Evolutionary conservation across 129 eudicot species (phyloP).

Genomic region (sunflower (Helianthus annuus)): HanXRQr2.0-SUNRISE NC_035442.2:166891245-166891744

Average conservation of each 20-base stretch:
- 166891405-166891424: conserved; percentile 95
- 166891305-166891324: too few species aligned
- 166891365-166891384: conserved; percentile 5
- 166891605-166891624: conserved; percentile 14
- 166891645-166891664: conserved; percentile 69
- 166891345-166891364: too few species aligned
- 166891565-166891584: neutral
- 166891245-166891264: too few species aligned
- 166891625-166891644: conserved; percentile 73
- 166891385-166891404: conserved; percentile 21
- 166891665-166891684: conserved; percentile 74
- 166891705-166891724: conserved; percentile 55
- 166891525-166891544: conserved; percentile 79
- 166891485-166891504: conserved; percentile 73
- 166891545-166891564: conserved; percentile 8
- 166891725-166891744: conserved; percentile 36
- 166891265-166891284: too few species aligned
- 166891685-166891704: conserved; percentile 80
- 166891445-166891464: conserved; percentile 86
- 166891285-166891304: too few species aligned
- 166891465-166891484: conserved; percentile 64
- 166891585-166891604: conserved; percentile 17
- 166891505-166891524: conserved; percentile 94
- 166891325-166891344: too few species aligned
- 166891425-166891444: conserved; percentile 86